Base-by-base conservation (phyloP, 345 rosid species). In the Nasturtium officinale region DNA sequence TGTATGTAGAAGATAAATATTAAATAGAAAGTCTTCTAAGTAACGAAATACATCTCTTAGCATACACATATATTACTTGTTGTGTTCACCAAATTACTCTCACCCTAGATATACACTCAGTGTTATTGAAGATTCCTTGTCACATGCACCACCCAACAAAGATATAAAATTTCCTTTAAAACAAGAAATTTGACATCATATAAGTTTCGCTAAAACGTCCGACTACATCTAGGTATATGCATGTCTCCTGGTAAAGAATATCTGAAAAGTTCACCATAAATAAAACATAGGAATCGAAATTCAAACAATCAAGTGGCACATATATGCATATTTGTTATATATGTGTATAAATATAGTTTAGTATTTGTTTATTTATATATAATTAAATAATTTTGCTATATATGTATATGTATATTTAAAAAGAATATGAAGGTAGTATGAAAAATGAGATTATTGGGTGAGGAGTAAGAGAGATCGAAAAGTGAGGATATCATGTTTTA, bases 401-500 rank as follows among this genome's bases (percentile, higher is more conserved):
- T 26, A 26, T 28, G 11, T 54, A 13, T 12, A 25, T 52, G 17
- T 54, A 26, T 54, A 16, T 35, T 20, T 32, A 4, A 56, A 9
- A 53, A 26, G 23, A 62, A 42, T 63, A 54, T 21, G 51, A 35
- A 16, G 25, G 29, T 35, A 32, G 20, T 16, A 37, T 46, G 59
- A 21, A 48, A 55, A 46, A 72, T 47, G 50, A 74, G 59, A 67
- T 42, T 21, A 58, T 68, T 50, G 54, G 73, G 61, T 67, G 67
- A 54, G 45, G 53, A 25, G 52, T 57, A 59, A 30, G 61, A 38
- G 43, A 59, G 20, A 40, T 11, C 32, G 50, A 68, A 61, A 68
- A 75, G 69, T 52, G 75, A 69, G 65, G 74, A 43, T 69, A 52
- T 54, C 74, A 68, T 68, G 69, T 61, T 61, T 68, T 75, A 53